Evolutionary conservation across 2,329 filamentous ascomycete species (phyloP), one percentile per base, ranked within the genome.

Genomic region (Penicillium glabrum): DNA sequence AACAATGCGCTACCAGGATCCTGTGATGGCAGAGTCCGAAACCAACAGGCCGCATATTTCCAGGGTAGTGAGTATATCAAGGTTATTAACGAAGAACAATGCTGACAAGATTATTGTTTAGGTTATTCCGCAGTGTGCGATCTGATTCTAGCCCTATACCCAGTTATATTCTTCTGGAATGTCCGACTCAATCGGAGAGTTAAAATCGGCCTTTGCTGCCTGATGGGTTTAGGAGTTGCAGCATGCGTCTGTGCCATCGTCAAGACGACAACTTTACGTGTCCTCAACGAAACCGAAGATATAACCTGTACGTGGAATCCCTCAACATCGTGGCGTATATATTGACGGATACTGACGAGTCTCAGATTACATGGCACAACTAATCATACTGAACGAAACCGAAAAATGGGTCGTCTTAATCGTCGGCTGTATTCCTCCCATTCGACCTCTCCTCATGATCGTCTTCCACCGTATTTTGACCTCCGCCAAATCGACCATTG

Each of bases 391-490:
- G 57, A 63, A 67, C 16, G 53, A 64, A 46, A 62, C 62, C 11
- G 66, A 67, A 51, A 64, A 66, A 62, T 67, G 65, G 65, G 58
- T 67, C 13, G 62, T 67, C 1, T 60, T 65, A 4, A 67, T 68
- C 31, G 63, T 64, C 11, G 59, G 61, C 16, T 68, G 57, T 46
- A 63, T 67, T 29, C 61, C 63, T 13, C 61, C 65, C 29, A 60
- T 58, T 11, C 48, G 55, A 3, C 58, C 58, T 1, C 53, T 60
- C 2, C 44, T 60, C 24, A 46, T 58, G 27, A 39, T 52, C 3
- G 13, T 61, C 13, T 56, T 58, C 31, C 56, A 48, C 14, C 39
- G 48, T 7, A n/a, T 61, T 4, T 11, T 57, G 6, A 48, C 6
- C 10, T 46, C 51, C 6, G 45, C 29, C 2, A 33, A 23, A 24